phyloP scores from a whole-genome alignment of 257 asterid genomes.

The Capsicum baccatum region DNA sequence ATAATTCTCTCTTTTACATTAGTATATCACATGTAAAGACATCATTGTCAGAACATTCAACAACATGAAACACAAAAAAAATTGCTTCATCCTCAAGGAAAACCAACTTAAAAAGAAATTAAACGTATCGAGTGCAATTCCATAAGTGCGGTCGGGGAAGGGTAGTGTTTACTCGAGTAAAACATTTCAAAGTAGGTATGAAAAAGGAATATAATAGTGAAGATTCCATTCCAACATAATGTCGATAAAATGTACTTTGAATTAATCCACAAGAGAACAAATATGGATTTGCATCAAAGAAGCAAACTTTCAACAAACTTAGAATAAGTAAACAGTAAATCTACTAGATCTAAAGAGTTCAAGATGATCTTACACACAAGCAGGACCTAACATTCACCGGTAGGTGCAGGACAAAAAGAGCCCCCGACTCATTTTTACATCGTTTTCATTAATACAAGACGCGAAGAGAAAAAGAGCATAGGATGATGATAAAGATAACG shows the following conservation, averaged over 20 bases:
- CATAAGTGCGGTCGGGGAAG: background rate
- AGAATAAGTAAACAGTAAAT: conserved; percentile 21
- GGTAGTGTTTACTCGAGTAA: background rate
- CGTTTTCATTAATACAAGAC: background rate
- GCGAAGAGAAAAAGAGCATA: background rate
- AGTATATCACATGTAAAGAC: background rate
- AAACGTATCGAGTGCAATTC: background rate
- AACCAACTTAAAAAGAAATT: background rate
- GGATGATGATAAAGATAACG: background rate
- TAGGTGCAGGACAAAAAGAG: background rate
- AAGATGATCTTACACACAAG: conserved; percentile 22
- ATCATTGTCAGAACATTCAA: conserved; percentile 24
- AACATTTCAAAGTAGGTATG: background rate
- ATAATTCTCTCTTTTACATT: conserved; percentile 2
- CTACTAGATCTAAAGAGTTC: conserved; percentile 21
- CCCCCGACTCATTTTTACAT: conserved; percentile 3
- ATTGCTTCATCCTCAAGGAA: background rate
- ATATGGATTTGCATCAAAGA: conserved; percentile 18
- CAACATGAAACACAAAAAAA: background rate
- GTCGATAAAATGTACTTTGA: background rate
- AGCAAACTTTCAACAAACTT: background rate
- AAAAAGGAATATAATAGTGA: background rate
- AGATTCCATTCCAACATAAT: background rate
- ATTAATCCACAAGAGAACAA: conserved; percentile 10
- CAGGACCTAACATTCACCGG: conserved; percentile 11